These are phyloP conservation scores for Taphrina populina DNA, from an alignment of 1,139 yeast species.

Conservation along the genomic window DNA sequence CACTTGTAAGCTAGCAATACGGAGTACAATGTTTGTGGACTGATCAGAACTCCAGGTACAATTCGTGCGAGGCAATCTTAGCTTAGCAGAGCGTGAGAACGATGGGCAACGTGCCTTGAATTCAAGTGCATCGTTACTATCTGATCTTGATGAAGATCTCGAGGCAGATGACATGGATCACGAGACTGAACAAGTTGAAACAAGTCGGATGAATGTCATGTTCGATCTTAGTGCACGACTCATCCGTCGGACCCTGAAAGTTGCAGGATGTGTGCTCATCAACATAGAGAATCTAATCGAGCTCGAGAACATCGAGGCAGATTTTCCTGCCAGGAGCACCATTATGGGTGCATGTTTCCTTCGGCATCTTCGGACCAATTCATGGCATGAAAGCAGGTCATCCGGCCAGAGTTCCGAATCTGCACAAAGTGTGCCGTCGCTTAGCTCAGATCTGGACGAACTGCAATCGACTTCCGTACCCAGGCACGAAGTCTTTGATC, in stretches of 20 bases:
- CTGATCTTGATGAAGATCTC: constrained; percentile 18
- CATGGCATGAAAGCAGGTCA: constrained; percentile 2
- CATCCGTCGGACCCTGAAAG: constrained; percentile 11
- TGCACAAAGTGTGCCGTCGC: not conserved
- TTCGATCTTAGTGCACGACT: constrained; percentile 12
- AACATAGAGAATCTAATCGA: constrained; percentile 12
- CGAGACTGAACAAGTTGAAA: constrained; percentile 13
- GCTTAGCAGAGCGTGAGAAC: not conserved
- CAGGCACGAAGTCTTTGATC: constrained; percentile 4
- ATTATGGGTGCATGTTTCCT: constrained; percentile 23
- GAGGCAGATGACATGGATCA: constrained; percentile 24
- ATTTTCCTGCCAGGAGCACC: constrained; percentile 13
- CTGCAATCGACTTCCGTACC: not conserved
- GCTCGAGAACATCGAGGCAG: constrained; percentile 19
- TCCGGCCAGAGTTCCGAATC: not conserved
- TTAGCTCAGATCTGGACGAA: not conserved
- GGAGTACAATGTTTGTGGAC: not conserved
- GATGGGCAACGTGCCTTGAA: not conserved
- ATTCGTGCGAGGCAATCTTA: constrained; percentile 17
- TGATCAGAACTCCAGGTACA: constrained; percentile 7
- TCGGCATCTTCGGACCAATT: constrained; percentile 6
- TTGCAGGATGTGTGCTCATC: constrained; percentile 10
- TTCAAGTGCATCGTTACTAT: not conserved
- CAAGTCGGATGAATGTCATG: constrained; percentile 19
- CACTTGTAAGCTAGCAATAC: not conserved